Evolutionary conservation across 345 rosid genomes (phyloP), one percentile per base, ranked within the genome.

Genomic region (Laguncularia racemosa): DNA sequence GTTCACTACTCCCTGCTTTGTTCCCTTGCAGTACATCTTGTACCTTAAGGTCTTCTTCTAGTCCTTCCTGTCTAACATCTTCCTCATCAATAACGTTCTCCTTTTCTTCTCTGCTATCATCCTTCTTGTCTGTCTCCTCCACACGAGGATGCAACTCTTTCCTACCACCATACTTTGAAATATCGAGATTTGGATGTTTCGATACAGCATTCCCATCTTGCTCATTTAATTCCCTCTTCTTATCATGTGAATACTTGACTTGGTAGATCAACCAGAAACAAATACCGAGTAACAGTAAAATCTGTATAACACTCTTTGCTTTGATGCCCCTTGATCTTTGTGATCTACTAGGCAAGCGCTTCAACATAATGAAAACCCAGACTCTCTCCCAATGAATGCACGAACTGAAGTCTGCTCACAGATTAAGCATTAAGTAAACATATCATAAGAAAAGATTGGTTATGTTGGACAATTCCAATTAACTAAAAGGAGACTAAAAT

Each of bases 251-350:
- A 53, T 67, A 81, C 85, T 93, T 89, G n/a, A 86, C 91, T 75
- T 89, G 96, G 65, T 84, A 89, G 64, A 89, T 72, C 69, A 89
- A 65, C 97, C 96, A 89, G 45, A 93, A 78, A 67, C 95, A 89
- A 49, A 89, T 79, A 55, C 87, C 89, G 55, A 92, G 78, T 64
- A 89, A 63, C 64, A 92, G 72, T 55, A 85, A 76, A 55, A 92
- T 83, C 81, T 92, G 96, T 61, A 92, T 66, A 48, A 81, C 74
- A 77, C 78, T 83, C 71, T 89, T 92, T 50, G 71, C 57, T 77
- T 67, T 86, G 50, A 79, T 63, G 18, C 95, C 83, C 66, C 64
- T 89, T 16, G 95, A 80, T 74, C 91, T 81, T 65, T 82, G 71
- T 61, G 70, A 79, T 70, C 96, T 83, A 65, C 77, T 80, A 4